Base-by-base conservation (phyloP, 805 yeast genomes). In the Hanseniaspora meyeri region DNA sequence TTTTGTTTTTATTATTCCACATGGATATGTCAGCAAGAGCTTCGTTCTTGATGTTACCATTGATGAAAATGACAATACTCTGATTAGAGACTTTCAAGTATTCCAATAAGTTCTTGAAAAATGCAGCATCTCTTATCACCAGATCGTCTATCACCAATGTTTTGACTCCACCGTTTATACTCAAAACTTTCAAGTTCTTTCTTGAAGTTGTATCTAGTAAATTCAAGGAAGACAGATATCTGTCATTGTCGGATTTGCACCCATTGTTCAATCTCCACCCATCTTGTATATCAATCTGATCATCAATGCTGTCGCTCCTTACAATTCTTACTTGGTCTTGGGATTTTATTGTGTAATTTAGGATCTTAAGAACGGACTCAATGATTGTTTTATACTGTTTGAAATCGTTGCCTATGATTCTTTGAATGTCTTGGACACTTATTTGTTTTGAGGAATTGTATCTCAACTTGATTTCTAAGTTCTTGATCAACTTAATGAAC, bases 261-360 rank as follows among this genome's bases (percentile, higher is more conserved):
- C 71, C 70, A 17, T 60, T 59, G 6, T 62, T 60, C 14, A 60
- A 63, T 48, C 62, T 66, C 68, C 69, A 66, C 10, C 70, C 71
- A 45, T 66, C 62, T n/a, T 68, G 63, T 9, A 66, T 54, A 10
- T 65, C 67, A 9, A 67, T 45, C 32, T 64, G 65, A 55, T 67
- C 70, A 34, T 50, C 39, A 4, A 62, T 60, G 17, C 59, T 62
- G 7, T 59, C 60, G 9, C 71, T 69, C 43, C 63, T 60, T 11
- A 63, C 62, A 11, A 66, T 63, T 51, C 69, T 63, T 1, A 67
- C 67, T n/a, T 60, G 60, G 39, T 66, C 68, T 49, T 66, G 64
- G 2, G 69, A 62, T 32, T 34, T 55, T 17, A 67, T 61, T n/a
- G 61, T 58, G 55, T 67, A 67, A 11, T 66, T 62, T 24, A 66